Evolutionary conservation across 2,329 filamentous ascomycete genomes (phyloP).

Genomic region (Sporothrix phasma): DNA sequence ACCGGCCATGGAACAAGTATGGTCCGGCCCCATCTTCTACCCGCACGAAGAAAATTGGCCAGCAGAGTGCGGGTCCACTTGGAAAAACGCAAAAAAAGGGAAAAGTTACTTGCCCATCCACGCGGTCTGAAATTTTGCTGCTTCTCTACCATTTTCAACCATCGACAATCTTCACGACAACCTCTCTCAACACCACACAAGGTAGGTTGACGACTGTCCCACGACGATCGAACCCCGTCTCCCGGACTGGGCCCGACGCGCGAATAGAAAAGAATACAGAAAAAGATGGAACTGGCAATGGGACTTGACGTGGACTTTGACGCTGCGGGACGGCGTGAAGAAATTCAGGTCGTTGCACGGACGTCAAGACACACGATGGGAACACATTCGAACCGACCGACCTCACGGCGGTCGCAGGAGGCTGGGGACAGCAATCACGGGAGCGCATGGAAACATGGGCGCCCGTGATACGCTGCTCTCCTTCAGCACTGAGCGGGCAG

Average conservation of each 20-base stretch:
- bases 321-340: not conserved
- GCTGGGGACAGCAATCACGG: conserved; percentile 53
- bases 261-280: conserved; percentile 16
- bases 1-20: conserved; percentile 11
- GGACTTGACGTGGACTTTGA: not conserved
- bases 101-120: not conserved
- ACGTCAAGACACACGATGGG: not conserved
- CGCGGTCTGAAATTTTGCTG: not conserved
- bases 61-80: not conserved
- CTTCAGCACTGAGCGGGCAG: conserved; percentile 57
- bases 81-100: conserved; percentile 6
- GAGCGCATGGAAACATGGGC: conserved; percentile 5
- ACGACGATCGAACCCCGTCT: conserved; percentile 6
- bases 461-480: conserved; percentile 51
- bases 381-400: conserved; percentile 6
- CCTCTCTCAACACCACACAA: conserved; percentile 8
- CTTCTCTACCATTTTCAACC: not conserved
- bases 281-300: conserved; percentile 1
- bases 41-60: conserved; percentile 17
- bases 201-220: conserved; percentile 10
- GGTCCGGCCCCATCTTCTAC: conserved; percentile 11
- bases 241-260: conserved; percentile 24
- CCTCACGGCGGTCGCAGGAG: conserved; percentile 27
- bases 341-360: not conserved
- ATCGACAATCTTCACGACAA: conserved; percentile 10